Base-by-base conservation (phyloP, 2,329 filamentous ascomycete species). In the Claviceps citrina region DNA sequence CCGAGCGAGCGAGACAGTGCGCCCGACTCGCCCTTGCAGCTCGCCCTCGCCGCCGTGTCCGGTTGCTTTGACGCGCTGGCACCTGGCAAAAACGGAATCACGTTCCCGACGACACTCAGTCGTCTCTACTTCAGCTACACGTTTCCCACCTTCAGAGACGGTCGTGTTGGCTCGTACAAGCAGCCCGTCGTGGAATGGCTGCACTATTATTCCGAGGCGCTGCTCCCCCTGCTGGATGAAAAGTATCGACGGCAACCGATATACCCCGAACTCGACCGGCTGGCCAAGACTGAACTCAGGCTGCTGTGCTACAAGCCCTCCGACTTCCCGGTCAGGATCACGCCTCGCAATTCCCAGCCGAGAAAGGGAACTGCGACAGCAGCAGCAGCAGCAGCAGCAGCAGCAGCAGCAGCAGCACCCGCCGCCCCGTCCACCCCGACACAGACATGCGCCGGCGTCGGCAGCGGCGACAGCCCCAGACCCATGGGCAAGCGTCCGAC, bases 131-230 rank as follows among this genome's bases (percentile, higher is more conserved):
- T 55, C 16, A 41, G 38, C 18, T 57, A 58, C 45, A 52, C 46
- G 24, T 56, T 62, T 22, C 56, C 57, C 7, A 47, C 30, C 7
- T 56, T 46, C 25, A 48, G 40, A 35, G 47, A 51, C 19, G 48
- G 46, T n/a, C 35, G 44, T 9, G 12, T 31, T 5, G 58, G 53
- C 16, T 51, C 54, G n/a, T 64, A 67, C 48, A 65, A 53, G 35
- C 58, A 71, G 8, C 59, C 58, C 3, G 53, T 59, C 3, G 41
- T 53, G 28, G 63, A 70, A 28, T 49, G 71, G 3, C 49, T 68
- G 2, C 56, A 62, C 10, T 71, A 67, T 44, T 65, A 67, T 39
- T 59, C 66, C 1, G 47, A 47, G 4, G 59, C 60, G 5, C 54
- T 74, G 5, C 45, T 66, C 1, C 40, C 51, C 2, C 45, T 44